Evolutionary conservation across 202 grass and related monocot genomes (phyloP), one percentile per base, ranked within the genome.

Genomic region (Brachypodium distachyon): DNA sequence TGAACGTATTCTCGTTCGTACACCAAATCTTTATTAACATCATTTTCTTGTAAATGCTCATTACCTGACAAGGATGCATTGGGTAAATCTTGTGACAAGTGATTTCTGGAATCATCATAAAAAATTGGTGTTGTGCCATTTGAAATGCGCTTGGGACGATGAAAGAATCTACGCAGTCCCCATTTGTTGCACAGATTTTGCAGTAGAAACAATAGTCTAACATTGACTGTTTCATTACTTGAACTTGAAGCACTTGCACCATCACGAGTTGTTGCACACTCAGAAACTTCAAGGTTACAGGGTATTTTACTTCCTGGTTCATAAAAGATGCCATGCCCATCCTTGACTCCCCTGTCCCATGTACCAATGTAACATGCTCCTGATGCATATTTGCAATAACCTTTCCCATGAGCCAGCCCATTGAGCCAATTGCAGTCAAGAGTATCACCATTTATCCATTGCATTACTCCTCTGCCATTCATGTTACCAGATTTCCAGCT

Each of bases 311-410:
- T 95, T 80, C 92, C 92, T 75, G 81, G 63, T 83, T 86, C 81
- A 85, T 90, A 95, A 87, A 90, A 88, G 51, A 87, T 83, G 62
- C 96, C 96, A 61, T 83, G 87, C 1, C 96, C 96, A 92, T 99
- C 96, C 85, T 99, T 99, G 59, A 99, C 73, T 48, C 96, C 96
- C 55, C 83, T 90, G 68, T 91, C 93, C 96, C 96, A 99, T 34
- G 78, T 92, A 67, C 96, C 96, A 76, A 99, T 72, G 80, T 95
- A 99, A 82, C 76, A 82, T 70, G 87, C 79, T 48, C 85, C 89
- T 73, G 83, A 87, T 17, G 68, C 82, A 51, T 95, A 95, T 71
- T 90, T 91, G 67, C 91, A 99, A 65, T 86, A 89, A n/a, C 96
- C 96, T 65, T 90, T 87, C n/a, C 96, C 92, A 79, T 99, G 85